Percentiles rank a stretch among this genome's conserved stretches.
Conservation (phyloP, 2,329 filamentous ascomycete genomes). For the Pseudogymnoascus sp. region DNA sequence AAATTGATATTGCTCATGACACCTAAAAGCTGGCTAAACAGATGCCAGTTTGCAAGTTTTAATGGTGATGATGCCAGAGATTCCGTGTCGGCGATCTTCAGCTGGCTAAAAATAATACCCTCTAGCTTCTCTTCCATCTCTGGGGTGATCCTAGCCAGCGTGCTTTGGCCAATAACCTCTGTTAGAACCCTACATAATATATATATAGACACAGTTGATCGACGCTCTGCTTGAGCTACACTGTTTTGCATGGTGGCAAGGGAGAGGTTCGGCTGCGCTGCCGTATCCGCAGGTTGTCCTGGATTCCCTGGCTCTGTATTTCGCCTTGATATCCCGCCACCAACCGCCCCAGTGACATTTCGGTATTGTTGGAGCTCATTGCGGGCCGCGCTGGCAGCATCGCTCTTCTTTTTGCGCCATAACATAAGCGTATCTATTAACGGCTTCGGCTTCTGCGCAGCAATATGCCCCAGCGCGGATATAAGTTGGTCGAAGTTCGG, state of each 20-base stretch:
- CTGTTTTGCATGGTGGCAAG: constrained; percentile 52
- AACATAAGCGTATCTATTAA: constrained; percentile 97
- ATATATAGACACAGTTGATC: constrained; percentile 91
- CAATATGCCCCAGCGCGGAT: constrained; percentile 85
- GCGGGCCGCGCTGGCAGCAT: constrained; percentile 67
- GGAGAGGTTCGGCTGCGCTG: constrained; percentile 11
- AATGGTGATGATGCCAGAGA: constrained; percentile 69
- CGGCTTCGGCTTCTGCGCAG: constrained; percentile 86
- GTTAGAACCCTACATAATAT: constrained; percentile 89
- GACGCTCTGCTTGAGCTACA: constrained; percentile 72
- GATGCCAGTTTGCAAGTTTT: constrained; percentile 88
- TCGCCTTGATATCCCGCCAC: constrained; percentile 46
- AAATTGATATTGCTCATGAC: constrained; percentile 95
- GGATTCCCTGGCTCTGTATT: constrained; percentile 58
- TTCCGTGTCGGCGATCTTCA: constrained; percentile 81
- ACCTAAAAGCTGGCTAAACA: constrained; percentile 88
- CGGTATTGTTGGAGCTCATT: constrained; percentile 47
- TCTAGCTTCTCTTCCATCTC: constrained; percentile 94
- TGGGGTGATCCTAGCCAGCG: constrained; percentile 67
- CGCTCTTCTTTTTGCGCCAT: constrained; percentile 94
- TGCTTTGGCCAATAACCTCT: constrained; percentile 89
- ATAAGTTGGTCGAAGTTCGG: constrained; percentile 90
- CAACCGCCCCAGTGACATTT: constrained; percentile 17
- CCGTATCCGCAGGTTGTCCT: constrained; percentile 16
- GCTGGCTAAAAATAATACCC: constrained; percentile 91